phyloP scores from a whole-genome alignment of 148 eudicot genomes.

The Nepenthes mirabilis region DNA sequence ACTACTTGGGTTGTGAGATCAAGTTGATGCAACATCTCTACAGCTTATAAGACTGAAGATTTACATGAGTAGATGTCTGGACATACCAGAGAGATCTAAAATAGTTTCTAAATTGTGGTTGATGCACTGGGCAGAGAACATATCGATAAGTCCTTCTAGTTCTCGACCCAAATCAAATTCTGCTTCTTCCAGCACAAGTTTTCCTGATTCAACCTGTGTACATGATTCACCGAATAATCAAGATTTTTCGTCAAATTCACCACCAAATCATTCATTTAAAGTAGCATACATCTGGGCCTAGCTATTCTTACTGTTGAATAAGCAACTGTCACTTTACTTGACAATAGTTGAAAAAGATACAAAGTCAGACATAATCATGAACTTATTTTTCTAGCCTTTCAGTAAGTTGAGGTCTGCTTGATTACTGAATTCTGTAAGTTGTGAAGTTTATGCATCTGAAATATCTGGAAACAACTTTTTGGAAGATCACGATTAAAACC shows the following conservation, averaged over 20 bases:
- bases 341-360: too few species aligned
- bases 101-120: slow-evolving; percentile 83
- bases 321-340: too few species aligned
- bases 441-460: too few species aligned
- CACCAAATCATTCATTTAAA: neutral
- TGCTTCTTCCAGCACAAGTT: slow-evolving; percentile 75
- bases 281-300: neutral
- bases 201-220: slow-evolving; percentile 89
- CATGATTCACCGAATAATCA: slow-evolving; percentile 1
- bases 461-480: too few species aligned
- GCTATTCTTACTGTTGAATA: too few species aligned
- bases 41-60: neutral
- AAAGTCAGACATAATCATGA: too few species aligned
- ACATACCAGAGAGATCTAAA: slow-evolving; percentile 78
- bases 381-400: too few species aligned
- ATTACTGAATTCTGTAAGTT: too few species aligned
- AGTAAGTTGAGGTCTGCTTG: too few species aligned
- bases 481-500: too few species aligned
- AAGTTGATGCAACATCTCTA: too few species aligned
- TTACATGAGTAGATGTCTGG: neutral
- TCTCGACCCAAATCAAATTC: slow-evolving; percentile 88
- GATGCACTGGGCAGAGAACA: slow-evolving; percentile 93
- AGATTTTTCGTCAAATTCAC: neutral
- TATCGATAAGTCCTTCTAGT: slow-evolving; percentile 92
- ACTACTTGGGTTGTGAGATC: too few species aligned